phyloP scores from a whole-genome alignment of 257 asterid genomes.

The Haberlea rhodopensis region DNA sequence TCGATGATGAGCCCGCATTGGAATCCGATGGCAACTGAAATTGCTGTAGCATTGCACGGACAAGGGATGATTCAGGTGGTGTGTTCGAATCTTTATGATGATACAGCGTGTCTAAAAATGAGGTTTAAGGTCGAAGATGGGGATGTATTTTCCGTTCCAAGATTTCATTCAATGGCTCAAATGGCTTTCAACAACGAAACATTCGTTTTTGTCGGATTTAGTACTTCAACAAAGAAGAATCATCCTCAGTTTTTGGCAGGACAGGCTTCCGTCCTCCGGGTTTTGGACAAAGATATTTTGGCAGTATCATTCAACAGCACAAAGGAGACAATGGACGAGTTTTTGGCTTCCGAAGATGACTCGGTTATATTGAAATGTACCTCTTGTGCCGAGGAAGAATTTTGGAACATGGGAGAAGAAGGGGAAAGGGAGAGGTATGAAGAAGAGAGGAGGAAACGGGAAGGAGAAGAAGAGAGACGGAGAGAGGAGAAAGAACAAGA shows the following conservation, averaged over 20 bases:
- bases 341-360: slow-evolving; percentile 39
- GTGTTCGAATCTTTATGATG: slow-evolving; percentile 35
- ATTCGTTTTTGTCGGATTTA: slow-evolving; percentile 68
- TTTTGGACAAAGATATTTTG: slow-evolving; percentile 50
- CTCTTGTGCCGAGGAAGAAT: slow-evolving; percentile 84
- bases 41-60: slow-evolving; percentile 58
- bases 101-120: slow-evolving; percentile 33
- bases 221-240: slow-evolving; percentile 43
- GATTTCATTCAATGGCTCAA: slow-evolving; percentile 80
- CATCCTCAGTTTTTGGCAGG: slow-evolving; percentile 77
- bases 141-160: slow-evolving; percentile 62
- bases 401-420: slow-evolving; percentile 31
- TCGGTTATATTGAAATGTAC: slow-evolving; percentile 58
- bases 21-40: slow-evolving; percentile 79
- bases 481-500: not conserved
- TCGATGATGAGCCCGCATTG: slow-evolving; percentile 98
- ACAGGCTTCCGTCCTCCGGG: slow-evolving; percentile 53
- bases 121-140: slow-evolving; percentile 65
- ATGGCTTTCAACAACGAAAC: slow-evolving; percentile 71
- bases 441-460: slow-evolving; percentile 14
- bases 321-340: slow-evolving; percentile 40
- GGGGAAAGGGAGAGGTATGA: slow-evolving; percentile 5
- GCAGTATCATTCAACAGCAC: slow-evolving; percentile 46
- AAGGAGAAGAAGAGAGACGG: slow-evolving; percentile 2
- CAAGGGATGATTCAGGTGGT: slow-evolving; percentile 67